These are phyloP conservation scores for Fagopyrum homotropicum DNA, from an alignment of 148 eudicot species.

Conservation along the genomic window DNA sequence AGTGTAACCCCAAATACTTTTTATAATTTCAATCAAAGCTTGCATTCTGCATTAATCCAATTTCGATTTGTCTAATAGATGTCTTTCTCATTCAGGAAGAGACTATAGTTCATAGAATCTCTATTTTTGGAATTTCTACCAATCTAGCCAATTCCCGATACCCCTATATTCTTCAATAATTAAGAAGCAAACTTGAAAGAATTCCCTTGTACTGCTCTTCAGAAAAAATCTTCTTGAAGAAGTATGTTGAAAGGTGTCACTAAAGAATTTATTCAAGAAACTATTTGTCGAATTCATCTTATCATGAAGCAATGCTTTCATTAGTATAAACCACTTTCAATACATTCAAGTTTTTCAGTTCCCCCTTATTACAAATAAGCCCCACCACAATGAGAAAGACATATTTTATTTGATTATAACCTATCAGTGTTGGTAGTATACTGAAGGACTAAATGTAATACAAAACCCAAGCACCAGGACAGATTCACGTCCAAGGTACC, in stretches of 20 bases:
- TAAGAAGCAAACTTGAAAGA: neutral
- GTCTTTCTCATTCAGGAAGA: neutral
- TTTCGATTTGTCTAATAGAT: neutral
- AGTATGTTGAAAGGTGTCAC: neutral
- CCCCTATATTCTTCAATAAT: neutral
- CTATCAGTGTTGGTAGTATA: neutral
- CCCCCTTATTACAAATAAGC: neutral
- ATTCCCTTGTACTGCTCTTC: neutral
- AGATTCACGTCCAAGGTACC: constrained; percentile 35
- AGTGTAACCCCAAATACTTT: neutral
- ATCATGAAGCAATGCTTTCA: neutral
- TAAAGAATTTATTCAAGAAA: neutral
- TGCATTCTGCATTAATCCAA: neutral
- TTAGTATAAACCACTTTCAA: neutral
- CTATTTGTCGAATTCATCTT: neutral
- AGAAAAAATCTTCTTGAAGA: neutral
- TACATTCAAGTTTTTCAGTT: neutral
- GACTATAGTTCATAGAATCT: neutral
- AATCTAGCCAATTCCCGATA: neutral
- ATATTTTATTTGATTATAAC: neutral
- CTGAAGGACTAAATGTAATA: neutral
- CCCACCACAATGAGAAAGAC: constrained; percentile 1
- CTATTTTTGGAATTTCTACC: neutral
- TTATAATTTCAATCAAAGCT: neutral
- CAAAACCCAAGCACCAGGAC: neutral